Percentiles rank a stretch among this genome's conserved stretches.
phyloP scores from a whole-genome alignment of 2,329 filamentous ascomycete species.

The Akanthomyces lecanii region DNA sequence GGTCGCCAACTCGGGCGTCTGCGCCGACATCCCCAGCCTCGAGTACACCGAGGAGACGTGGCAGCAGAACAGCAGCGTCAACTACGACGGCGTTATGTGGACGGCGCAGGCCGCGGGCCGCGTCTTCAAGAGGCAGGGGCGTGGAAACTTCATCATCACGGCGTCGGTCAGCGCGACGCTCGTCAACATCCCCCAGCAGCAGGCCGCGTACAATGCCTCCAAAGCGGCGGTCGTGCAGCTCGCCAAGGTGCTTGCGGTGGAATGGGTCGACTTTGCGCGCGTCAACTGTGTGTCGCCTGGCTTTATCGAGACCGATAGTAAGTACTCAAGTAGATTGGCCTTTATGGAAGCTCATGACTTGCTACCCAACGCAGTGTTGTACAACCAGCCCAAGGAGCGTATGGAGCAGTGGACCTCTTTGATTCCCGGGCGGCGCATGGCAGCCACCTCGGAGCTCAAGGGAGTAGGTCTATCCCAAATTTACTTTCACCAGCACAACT shows the following conservation, averaged over 20 bases:
- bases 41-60: constrained; percentile 27
- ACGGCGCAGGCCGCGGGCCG: constrained; percentile 24
- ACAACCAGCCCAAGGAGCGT: constrained; percentile 20
- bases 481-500: accelerated
- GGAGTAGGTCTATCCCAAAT: not conserved
- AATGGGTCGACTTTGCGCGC: constrained; percentile 67
- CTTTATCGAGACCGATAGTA: constrained; percentile 61
- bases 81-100: constrained; percentile 28
- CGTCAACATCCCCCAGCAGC: constrained; percentile 32
- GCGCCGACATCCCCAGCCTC: constrained; percentile 22
- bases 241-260: constrained; percentile 55
- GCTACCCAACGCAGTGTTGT: constrained; percentile 12
- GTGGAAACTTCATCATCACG: constrained; percentile 28
- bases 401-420: constrained; percentile 20
- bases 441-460: constrained; percentile 21
- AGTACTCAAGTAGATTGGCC: not conserved
- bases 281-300: constrained; percentile 68
- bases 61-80: constrained; percentile 24
- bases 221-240: constrained; percentile 56
- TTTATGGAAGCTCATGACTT: not conserved
- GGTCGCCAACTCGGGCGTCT: constrained; percentile 29
- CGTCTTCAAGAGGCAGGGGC: constrained; percentile 25
- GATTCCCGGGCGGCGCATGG: constrained; percentile 21
- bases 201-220: constrained; percentile 64
- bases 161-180: constrained; percentile 22